Evolutionary conservation across 208 protist genomes (phyloP), one percentile per base, ranked within the genome.

Genomic region (Paratrypanosoma confusum): DNA sequence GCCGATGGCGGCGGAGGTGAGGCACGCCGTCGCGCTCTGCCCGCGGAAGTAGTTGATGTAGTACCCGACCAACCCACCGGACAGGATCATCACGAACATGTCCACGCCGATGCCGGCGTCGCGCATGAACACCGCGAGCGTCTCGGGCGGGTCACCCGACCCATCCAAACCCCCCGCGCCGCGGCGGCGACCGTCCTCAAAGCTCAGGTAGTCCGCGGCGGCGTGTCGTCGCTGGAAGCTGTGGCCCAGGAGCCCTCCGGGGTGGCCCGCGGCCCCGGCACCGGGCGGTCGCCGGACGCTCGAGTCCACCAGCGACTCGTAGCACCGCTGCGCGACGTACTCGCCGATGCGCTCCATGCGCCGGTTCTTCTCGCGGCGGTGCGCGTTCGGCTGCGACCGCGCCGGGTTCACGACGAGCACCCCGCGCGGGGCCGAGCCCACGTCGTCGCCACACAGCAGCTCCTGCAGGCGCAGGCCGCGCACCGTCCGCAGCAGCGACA

Each of bases 21-120:
- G 61, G 47, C 75, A 84, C 40, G 45, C 55, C 46, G 79, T 61
- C 35, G 57, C 39, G 4, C 55, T 43, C 3, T 44, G 33, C 2
- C 76, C 73, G 31, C 65, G 62, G 34, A 85, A 45, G 45, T 77
- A 54, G 16, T 54, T 70, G 1, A 89, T 29, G 55, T 85, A 84
- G 60, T 81, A 89, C 7, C 80, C 80, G 1, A 78, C 68, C 3
- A 47, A 59, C 1, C 58, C 80, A 7, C 72, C 80, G 17, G 69
- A 69, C 7, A 85, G 46, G 7, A 69, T 57, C 80, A 89, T 84
- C 33, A 85, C 31, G 20, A 76, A 64, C 16, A 89, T 78, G 50
- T 89, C 80, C 24, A 85, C 56, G 10, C 75, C 72, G 49, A 89
- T 78, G 7, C 64, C 71, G 2, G 61, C 68, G 39, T 72, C 65